A percentile compares a stretch with the other conserved stretches of the same genome.
Evolutionary conservation across 768 basidiomycete genomes (phyloP).

Genomic region (Tulasnella sp.): DNA sequence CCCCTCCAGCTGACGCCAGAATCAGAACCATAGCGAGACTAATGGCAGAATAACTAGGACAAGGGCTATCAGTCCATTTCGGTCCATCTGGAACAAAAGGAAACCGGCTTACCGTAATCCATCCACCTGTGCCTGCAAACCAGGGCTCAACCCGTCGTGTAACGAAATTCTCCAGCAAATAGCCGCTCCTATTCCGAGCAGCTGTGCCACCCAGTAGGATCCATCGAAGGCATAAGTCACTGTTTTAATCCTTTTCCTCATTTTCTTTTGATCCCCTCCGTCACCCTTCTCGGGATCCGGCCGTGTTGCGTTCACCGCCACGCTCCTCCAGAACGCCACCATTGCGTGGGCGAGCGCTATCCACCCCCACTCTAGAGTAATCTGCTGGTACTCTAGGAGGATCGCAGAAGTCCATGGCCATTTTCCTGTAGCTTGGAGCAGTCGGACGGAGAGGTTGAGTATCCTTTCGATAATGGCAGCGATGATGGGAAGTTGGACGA

Average conservation of each 20-base stretch:
- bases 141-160: neutral
- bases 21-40: neutral
- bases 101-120: neutral
- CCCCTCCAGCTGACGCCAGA: neutral
- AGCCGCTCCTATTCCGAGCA: conserved; percentile 10
- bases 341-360: conserved; percentile 11
- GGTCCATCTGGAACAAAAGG: neutral
- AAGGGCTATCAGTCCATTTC: neutral
- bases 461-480: conserved; percentile 14
- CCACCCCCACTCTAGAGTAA: conserved; percentile 21
- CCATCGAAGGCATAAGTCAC: conserved; percentile 5
- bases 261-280: neutral
- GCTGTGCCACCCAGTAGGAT: conserved; percentile 18
- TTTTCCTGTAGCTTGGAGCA: neutral
- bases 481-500: conserved; percentile 12
- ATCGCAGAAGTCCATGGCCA: neutral
- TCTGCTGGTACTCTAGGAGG: conserved; percentile 14
- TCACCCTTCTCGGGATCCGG: neutral
- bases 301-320: conserved; percentile 16
- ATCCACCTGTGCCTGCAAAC: neutral
- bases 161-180: conserved; percentile 8
- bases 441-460: conserved; percentile 11
- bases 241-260: neutral
- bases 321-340: conserved; percentile 11
- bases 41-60: neutral